These are phyloP conservation scores for Penicillium maclennaniae DNA, from an alignment of 495 filamentous ascomycete genomes.

Conservation along the genomic window DNA sequence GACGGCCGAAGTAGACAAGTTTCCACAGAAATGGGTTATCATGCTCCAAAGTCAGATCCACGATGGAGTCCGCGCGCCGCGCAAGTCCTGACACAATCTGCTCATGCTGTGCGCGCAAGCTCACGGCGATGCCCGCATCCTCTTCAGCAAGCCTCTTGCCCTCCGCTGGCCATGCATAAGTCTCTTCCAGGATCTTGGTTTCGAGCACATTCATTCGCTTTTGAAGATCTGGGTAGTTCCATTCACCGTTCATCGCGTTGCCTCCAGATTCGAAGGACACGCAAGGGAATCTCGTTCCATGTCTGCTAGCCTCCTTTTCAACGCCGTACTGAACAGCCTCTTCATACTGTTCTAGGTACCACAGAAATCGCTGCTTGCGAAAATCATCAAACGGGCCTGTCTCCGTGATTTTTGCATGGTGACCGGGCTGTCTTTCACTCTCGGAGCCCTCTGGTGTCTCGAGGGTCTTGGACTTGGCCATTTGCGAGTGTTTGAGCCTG, in stretches of 20 bases:
- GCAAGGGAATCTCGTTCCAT: slow-evolving; percentile 58
- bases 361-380: slow-evolving; percentile 87
- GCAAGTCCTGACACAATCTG: slow-evolving; percentile 75
- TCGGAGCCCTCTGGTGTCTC: no score
- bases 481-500: not conserved
- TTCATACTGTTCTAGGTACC: slow-evolving; percentile 91
- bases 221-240: slow-evolving; percentile 75
- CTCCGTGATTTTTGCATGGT: slow-evolving; percentile 26
- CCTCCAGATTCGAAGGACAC: slow-evolving; percentile 82
- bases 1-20: slow-evolving; percentile 81
- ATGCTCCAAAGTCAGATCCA: slow-evolving; percentile 71
- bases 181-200: slow-evolving; percentile 66
- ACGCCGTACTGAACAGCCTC: slow-evolving; percentile 58
- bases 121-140: slow-evolving; percentile 72
- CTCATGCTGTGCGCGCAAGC: slow-evolving; percentile 77
- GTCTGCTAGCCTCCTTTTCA: slow-evolving; percentile 44
- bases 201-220: slow-evolving; percentile 62
- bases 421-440: not conserved
- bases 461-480: not conserved
- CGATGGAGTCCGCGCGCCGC: slow-evolving; percentile 59
- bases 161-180: slow-evolving; percentile 63
- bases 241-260: slow-evolving; percentile 85
- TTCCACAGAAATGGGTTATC: slow-evolving; percentile 52
- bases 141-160: slow-evolving; percentile 60
- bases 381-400: slow-evolving; percentile 80